Conservation (phyloP, 306 rosid genomes). For the Sechiopsis laciniata region DNA sequence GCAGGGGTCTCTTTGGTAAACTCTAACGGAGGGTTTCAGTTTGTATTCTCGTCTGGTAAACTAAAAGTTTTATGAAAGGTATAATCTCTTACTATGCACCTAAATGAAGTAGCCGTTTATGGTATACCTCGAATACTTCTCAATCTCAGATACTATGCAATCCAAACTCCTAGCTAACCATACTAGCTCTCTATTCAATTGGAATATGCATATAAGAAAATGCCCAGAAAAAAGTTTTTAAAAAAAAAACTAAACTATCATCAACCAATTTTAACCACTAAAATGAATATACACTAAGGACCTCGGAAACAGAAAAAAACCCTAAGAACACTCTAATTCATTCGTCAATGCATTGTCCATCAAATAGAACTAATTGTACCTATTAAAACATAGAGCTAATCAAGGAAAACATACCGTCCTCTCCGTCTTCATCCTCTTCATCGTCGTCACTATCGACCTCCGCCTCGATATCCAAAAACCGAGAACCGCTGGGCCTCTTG, state of each 20-base stretch:
- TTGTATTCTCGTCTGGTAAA: neutral
- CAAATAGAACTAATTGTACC: neutral
- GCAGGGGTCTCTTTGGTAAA: neutral
- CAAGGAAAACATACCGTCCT: constrained; percentile 54
- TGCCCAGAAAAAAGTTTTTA: too few relatives aligned
- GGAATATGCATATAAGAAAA: too few relatives aligned
- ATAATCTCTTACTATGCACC: too few relatives aligned
- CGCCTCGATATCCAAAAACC: constrained; percentile 69
- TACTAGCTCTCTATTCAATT: neutral
- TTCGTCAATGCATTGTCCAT: neutral
- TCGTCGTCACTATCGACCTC: constrained; percentile 74
- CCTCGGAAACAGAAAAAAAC: neutral
- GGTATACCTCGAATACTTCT: too few relatives aligned
- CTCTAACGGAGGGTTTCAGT: neutral
- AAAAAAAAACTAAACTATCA: too few relatives aligned
- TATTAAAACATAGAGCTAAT: neutral
- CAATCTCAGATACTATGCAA: too few relatives aligned
- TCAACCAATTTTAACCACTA: neutral
- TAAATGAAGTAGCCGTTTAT: too few relatives aligned
- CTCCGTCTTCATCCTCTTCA: constrained; percentile 95
- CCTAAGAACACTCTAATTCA: constrained; percentile 2
- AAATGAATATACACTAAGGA: neutral
- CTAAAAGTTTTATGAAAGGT: neutral
- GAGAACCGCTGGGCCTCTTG: constrained; percentile 43
- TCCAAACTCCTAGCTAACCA: neutral